Conservation (phyloP, 352 stramenopile genomes). For the Phytophthora agathidicida region DNA sequence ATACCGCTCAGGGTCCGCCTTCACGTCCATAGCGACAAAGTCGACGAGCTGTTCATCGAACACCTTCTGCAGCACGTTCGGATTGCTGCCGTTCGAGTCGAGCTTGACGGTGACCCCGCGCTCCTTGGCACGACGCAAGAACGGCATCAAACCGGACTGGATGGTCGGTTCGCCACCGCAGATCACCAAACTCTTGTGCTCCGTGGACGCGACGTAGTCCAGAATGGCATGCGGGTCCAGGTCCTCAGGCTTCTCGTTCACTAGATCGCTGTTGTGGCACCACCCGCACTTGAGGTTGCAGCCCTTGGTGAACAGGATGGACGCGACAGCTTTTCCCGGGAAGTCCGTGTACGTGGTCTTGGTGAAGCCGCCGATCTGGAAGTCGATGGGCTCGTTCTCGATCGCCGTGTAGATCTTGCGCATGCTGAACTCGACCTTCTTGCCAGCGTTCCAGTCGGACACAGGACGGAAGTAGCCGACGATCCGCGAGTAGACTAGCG, state of each 20-base stretch:
- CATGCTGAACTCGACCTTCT: constrained; percentile 43
- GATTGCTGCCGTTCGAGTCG: constrained; percentile 42
- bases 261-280: constrained; percentile 39
- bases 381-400: constrained; percentile 34
- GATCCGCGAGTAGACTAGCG: constrained; percentile 37
- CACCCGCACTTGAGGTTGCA: constrained; percentile 41
- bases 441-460: constrained; percentile 36
- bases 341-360: constrained; percentile 38
- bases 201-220: constrained; percentile 37
- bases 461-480: constrained; percentile 40
- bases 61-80: constrained; percentile 32
- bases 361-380: constrained; percentile 36
- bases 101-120: constrained; percentile 34
- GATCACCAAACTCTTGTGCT: constrained; percentile 34
- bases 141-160: constrained; percentile 32
- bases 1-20: constrained; percentile 32
- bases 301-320: constrained; percentile 39
- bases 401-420: constrained; percentile 40
- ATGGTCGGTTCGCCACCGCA: constrained; percentile 39
- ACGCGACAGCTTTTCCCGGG: constrained; percentile 24
- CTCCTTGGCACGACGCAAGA: constrained; percentile 32
- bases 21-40: constrained; percentile 40
- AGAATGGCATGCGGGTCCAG: constrained; percentile 35
- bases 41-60: constrained; percentile 35
- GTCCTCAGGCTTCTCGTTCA: constrained; percentile 33